Evolutionary conservation across 768 basidiomycete species (phyloP), one percentile per base, ranked within the genome.

Genomic region (Amanita jacksonii): DNA sequence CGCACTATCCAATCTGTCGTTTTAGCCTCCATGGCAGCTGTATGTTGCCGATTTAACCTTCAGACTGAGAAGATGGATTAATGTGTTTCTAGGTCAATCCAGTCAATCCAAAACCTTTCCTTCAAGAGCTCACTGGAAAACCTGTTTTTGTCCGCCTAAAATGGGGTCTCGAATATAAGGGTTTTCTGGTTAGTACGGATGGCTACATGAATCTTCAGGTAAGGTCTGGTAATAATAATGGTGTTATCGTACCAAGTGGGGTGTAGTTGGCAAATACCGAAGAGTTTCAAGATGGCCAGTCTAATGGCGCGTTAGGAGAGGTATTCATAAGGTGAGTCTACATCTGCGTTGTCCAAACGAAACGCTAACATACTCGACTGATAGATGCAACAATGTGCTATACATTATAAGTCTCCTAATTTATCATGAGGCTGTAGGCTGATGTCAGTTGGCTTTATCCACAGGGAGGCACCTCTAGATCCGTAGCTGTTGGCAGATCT

Each of bases 171-270:
- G 92, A 98, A 60, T 98, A 98, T 74, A 96, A 92, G 70, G 96
- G 96, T 33, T 99, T 96, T 69, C 76, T 99, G 51, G 96, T 99
- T 52, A 93, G 89, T 57, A 97, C 96, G 5, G 96, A 99, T 64
- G 90, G 90, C 9, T 99, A 96, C 69, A 98, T 98, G 96, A 99
- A 99, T 63, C 77, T 99, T 37, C 96, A 99, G 73, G 94, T 89
- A 55, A 27, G 47, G 25, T 40, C 43, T 8, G 15, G 6, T 41
- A 30, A 24, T 46, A 19, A 3, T 30, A 39, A 23, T 9, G 25
- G 31, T n/a, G 39, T 28, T 27, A 19, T n/a, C n/a, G n/a, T n/a
- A n/a, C 40, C 42, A 22, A 43, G 44, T 4, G n/a, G 10, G 25
- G 18, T 45, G 4, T 52, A 99, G 94, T 73, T 99, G 41, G 94